Base-by-base conservation (phyloP, 23 red algal species). In the Agarophyton chilense region DNA sequence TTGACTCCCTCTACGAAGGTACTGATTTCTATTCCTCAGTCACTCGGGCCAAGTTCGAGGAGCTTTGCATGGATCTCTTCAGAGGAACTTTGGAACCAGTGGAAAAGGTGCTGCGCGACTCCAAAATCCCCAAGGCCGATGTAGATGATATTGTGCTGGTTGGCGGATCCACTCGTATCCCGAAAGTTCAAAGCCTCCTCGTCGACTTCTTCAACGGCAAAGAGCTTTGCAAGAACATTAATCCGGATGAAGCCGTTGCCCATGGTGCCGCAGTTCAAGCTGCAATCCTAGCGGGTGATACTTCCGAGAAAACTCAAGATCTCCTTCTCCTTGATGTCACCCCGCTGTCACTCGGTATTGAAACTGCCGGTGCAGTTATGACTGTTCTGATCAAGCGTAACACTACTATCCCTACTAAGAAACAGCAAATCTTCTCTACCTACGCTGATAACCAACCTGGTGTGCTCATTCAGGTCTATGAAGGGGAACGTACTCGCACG, bases 131-230 rank as follows among this genome's bases (percentile, higher is more conserved):
- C 42, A 99, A 99, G 97, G 89, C 89, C 57, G 92, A 99, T 35
- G 94, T 99, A 8, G 91, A 99, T 83, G 97, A 95, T 60, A 92
- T 99, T 38, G 97, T 99, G 11, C 82, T 99, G 24, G 97, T 99
- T 10, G 97, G 97, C 68, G 97, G 97, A 1, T 99, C 97, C 13
- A 99, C 97, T 32, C 97, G 97, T 77, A 96, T 99, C 78, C 97
- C 97, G 2, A 99, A 99, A 77, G 92, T 99, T 11, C 97, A 99
- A 80, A 83, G 83, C n/a, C 84, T 99, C 0, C 84, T 99, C 25
- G 74, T 82, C 18, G 92, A 99, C 88, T 99, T 99, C 83, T 99
- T 99, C 97, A 95, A 95, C 47, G 97, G 97, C 72, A 99, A 99
- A 79, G 97, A 99, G 72, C 92, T 99, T 80, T 96, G 92, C 87